Conservation (phyloP, 352 stramenopile species). For the Aphanomyces stellatus region DNA sequence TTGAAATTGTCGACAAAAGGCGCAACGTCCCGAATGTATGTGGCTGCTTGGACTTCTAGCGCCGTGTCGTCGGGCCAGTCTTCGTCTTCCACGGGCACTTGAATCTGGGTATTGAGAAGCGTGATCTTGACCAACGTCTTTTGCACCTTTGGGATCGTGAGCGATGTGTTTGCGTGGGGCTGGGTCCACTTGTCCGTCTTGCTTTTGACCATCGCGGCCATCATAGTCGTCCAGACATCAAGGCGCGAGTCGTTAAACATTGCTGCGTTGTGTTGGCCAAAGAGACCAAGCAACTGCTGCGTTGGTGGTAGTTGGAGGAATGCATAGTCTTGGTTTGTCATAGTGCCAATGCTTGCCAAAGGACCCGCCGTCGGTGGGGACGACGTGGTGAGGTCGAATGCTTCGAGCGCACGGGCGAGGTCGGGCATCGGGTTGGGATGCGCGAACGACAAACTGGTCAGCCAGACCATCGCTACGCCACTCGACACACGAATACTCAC, state of each 20-base stretch:
- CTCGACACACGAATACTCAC: too few species aligned
- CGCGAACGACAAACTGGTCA: too few species aligned
- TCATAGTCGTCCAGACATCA: conserved; percentile 12
- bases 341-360: too few species aligned
- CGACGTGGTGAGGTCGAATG: too few species aligned
- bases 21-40: not conserved
- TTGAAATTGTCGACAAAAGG: conserved; percentile 10
- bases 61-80: conserved; percentile 3
- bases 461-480: too few species aligned
- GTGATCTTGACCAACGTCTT: conserved; percentile 13
- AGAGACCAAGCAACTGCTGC: too few species aligned
- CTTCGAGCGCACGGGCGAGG: too few species aligned
- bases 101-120: not conserved
- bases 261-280: too few species aligned
- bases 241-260: conserved; percentile 18
- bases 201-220: not conserved
- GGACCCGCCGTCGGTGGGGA: too few species aligned
- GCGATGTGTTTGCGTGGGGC: not conserved
- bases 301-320: too few species aligned
- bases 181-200: not conserved
- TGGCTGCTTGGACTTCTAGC: not conserved
- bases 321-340: too few species aligned
- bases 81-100: conserved; percentile 12
- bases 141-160: conserved; percentile 9
- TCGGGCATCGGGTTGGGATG: too few species aligned